Evolutionary conservation across 176 grass and related monocot species (phyloP), one percentile per base, ranked within the genome.

Genomic region (Bromus sterilis): DNA sequence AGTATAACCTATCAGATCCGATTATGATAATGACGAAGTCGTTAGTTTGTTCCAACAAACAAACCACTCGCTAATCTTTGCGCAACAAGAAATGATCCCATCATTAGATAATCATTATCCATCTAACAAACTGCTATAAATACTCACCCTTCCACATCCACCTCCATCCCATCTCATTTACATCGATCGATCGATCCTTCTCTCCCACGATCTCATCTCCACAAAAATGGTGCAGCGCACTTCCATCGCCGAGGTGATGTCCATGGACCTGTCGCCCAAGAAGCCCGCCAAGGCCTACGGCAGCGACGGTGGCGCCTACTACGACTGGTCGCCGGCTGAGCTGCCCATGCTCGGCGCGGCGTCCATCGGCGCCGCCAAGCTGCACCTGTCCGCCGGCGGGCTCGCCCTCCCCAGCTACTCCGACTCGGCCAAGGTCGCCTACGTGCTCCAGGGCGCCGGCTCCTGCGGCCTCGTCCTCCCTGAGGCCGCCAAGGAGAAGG

Each of bases 381-480:
- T 97, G 80, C 51, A 73, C 23, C 74, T 97, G 44, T 21, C 77
- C 30, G 75, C 79, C 64, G 77, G 78, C 0, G 94, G 94, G 7
- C 79, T 97, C 11, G 81, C 94, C 8, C 64, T 92, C 8, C 94
- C 94, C 7, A 85, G 53, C 76, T 97, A 97, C 77, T 93, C 93
- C 6, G 93, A 97, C 74, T 97, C 93, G 35, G 80, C 90, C 43
- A 97, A 93, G 66, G 90, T 97, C 21, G 88, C 90, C 30, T 97
- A 97, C 88, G 88, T 93, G 1, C 90, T 97, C 71, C 79, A 87
- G 80, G 79, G 88, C 28, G 57, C 20, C 20, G 90, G 90, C 7
- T 51, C 53, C 16, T 92, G 80, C 34, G 90, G 86, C 14, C 42
- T 92, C 16, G 63, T 89, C 5, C 83, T 92, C 16, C 86, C 86